These are phyloP conservation scores for Datura wrightii DNA, from an alignment of 257 asterid species.

Conservation along the genomic window DNA sequence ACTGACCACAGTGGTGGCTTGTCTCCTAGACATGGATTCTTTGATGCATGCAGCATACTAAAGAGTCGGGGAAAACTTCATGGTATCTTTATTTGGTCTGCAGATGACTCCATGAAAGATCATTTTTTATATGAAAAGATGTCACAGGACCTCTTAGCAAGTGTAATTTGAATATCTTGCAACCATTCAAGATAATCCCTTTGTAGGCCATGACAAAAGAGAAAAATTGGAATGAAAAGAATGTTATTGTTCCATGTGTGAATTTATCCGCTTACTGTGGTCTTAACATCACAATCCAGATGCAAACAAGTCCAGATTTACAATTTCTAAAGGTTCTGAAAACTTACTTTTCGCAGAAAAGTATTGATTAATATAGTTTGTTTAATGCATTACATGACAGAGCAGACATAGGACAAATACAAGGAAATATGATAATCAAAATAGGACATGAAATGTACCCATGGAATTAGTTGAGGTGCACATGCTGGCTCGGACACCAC, in stretches of 20 bases:
- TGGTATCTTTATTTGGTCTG: conserved; percentile 86
- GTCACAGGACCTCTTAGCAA: conserved; percentile 63
- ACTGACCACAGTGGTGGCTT: conserved; percentile 75
- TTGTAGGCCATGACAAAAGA: conserved; percentile 5
- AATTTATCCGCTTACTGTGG: conserved; percentile 6
- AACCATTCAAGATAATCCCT: background rate
- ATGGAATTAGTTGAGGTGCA: no score
- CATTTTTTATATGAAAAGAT: conserved; percentile 56
- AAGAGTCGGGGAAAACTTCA: conserved; percentile 61
- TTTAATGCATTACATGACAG: conserved; percentile 1
- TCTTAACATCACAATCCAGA: background rate
- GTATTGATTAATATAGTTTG: background rate
- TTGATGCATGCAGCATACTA: conserved; percentile 58
- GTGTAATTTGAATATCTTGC: conserved; percentile 28
- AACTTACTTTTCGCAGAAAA: background rate
- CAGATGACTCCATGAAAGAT: conserved; percentile 73
- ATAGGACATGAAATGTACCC: background rate
- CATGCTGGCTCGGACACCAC: background rate
- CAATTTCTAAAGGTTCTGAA: background rate
- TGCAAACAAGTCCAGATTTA: background rate
- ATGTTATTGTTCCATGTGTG: background rate
- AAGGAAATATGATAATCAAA: background rate
- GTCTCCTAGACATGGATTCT: conserved; percentile 67
- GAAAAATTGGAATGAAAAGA: background rate
- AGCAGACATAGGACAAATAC: background rate